Percentiles rank a stretch among this genome's conserved stretches.
Evolutionary conservation across 176 grass and related monocot genomes (phyloP).

Genomic region (Carex parvula): DNA sequence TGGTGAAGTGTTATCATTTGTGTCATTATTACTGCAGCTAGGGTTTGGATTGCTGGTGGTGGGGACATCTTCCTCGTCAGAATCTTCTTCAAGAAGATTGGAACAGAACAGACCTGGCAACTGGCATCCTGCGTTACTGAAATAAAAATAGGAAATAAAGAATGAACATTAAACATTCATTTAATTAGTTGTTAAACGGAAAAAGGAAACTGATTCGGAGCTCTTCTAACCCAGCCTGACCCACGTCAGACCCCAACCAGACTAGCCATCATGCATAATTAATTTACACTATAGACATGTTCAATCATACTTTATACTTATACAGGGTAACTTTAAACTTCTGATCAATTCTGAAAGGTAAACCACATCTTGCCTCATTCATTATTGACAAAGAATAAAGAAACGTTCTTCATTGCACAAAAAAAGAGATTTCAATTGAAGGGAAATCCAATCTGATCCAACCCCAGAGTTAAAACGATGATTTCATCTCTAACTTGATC

Average conservation of each 20-base stretch:
- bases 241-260: no score
- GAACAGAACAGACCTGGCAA: constrained; percentile 18
- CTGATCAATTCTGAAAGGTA: not conserved
- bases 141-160: constrained; percentile 8
- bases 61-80: constrained; percentile 23
- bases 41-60: constrained; percentile 2
- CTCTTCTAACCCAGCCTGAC: no score
- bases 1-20: not conserved
- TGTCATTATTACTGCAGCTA: constrained; percentile 1
- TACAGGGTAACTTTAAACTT: not conserved
- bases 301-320: not conserved
- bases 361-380: not conserved
- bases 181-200: not conserved
- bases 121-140: constrained; percentile 22
- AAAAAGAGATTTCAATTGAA: not conserved
- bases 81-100: constrained; percentile 20
- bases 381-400: not conserved
- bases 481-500: not conserved
- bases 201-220: not conserved
- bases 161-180: constrained; percentile 9
- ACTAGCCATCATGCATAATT: not conserved
- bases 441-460: not conserved
- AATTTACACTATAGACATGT: not conserved
- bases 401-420: not conserved
- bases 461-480: not conserved